Evolutionary conservation across 306 rosid genomes (phyloP).

Genomic region (Coriaria nepalensis): DNA sequence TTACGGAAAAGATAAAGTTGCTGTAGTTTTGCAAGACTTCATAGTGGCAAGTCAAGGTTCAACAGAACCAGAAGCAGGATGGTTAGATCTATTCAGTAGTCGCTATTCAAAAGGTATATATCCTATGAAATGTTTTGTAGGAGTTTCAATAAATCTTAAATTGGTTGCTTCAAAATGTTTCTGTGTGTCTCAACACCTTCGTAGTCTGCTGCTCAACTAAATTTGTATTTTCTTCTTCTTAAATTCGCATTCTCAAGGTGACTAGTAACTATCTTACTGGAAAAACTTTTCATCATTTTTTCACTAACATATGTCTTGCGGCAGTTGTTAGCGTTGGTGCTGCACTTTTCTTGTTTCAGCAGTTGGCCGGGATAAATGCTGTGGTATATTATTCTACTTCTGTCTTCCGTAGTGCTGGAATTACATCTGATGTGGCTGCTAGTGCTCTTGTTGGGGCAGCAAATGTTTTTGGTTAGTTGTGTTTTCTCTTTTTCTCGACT

Average conservation of each 20-base stretch:
- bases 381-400: constrained; percentile 92
- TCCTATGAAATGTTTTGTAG: neutral
- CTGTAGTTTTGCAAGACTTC: constrained; percentile 53
- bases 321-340: constrained; percentile 89
- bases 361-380: constrained; percentile 92
- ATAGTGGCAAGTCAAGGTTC: constrained; percentile 60
- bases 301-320: constrained; percentile 16
- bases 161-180: too few species aligned
- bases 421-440: constrained; percentile 91
- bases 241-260: neutral
- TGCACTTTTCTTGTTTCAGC: constrained; percentile 80
- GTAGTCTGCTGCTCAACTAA: too few species aligned
- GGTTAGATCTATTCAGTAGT: constrained; percentile 88
- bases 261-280: too few species aligned
- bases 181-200: too few species aligned
- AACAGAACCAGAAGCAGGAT: constrained; percentile 84
- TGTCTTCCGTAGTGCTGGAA: constrained; percentile 87
- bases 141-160: too few species aligned
- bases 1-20: constrained; percentile 75
- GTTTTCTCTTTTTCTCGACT: constrained; percentile 1
- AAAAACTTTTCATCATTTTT: constrained; percentile 1
- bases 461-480: constrained; percentile 73
- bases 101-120: constrained; percentile 80
- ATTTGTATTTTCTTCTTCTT: neutral
- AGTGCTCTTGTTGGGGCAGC: constrained; percentile 95